Evolutionary conservation across 1,284 basidiomycete species (phyloP), one percentile per base, ranked within the genome.

Genomic region (Pseudozyma sp.): DNA sequence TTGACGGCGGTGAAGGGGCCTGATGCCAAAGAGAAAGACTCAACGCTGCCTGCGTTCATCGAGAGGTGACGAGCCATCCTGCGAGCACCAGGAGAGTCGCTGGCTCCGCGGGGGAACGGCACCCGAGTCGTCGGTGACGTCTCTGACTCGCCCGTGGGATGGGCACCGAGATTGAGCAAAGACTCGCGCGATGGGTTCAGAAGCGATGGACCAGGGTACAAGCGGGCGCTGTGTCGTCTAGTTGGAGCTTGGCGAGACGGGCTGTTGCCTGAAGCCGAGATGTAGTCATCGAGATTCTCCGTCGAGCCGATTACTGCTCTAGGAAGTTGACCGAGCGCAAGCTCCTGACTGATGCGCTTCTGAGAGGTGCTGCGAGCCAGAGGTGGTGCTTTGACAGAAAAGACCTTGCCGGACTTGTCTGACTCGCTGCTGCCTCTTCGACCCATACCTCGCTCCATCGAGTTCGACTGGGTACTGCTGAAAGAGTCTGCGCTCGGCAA

Each of bases 111-210:
- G 11, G 79, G 79, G 55, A 80, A 80, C 14, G 77, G 79, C 16
- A 80, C 63, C 0, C 77, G 70, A 21, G 60, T n/a, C 19, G 73
- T 55, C 5, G 66, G 58, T 8, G 65, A 59, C 13, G 65, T 45
- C 31, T 69, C 65, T 12, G 51, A 31, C 35, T 70, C 64, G 43
- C 47, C 40, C 16, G 50, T 51, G 8, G 67, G 39, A 42, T 51
- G 43, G 35, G 53, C n/a, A 40, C 49, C 47, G 10, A 70, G 57
- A 25, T 56, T 57, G 43, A 76, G 57, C 5, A 70, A 52, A 0
- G 75, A 70, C 49, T 80, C 78, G 45, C 78, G 76, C 25, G 70
- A 69, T 12, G 76, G 78, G 38, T 80, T 80, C 43, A 80, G 71
- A 53, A 78, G 57, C 36, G 78, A 80, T 14, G 77, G 74, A 9